Evolutionary conservation across 176 grass and related monocot genomes (phyloP).

Genomic region (Miscanthus lutarioriparius): DNA sequence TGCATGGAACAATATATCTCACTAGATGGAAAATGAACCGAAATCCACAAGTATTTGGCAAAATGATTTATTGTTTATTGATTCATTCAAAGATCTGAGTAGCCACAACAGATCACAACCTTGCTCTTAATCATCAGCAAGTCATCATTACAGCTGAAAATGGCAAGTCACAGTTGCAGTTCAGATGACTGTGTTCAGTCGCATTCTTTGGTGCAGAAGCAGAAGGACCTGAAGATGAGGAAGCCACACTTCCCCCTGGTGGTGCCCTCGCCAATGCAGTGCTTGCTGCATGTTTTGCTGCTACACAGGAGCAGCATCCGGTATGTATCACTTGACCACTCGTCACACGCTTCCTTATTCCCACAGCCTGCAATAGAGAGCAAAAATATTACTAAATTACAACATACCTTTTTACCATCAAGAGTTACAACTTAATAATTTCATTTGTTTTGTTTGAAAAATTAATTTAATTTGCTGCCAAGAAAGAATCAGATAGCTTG

Average conservation of each 20-base stretch:
- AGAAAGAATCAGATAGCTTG: neutral
- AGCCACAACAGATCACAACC: neutral
- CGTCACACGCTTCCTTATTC: neutral
- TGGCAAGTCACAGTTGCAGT: neutral
- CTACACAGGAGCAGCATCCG: constrained; percentile 6
- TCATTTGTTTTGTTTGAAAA: too few relatives aligned
- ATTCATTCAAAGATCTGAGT: neutral
- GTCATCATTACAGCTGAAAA: neutral
- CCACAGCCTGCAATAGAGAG: neutral
- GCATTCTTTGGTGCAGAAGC: constrained; percentile 28
- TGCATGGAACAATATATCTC: neutral
- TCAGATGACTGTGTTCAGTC: constrained; percentile 2
- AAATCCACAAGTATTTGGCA: neutral
- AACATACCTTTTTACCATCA: neutral
- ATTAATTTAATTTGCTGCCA: neutral
- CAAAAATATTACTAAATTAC: neutral
- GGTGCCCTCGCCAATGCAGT: neutral
- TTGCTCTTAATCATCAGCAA: neutral
- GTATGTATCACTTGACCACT: constrained; percentile 19
- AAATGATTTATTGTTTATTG: constrained; percentile 1
- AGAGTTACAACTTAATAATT: neutral
- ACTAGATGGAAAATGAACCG: neutral
- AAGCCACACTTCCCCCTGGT: constrained; percentile 6
- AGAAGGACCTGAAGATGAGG: constrained; percentile 12
- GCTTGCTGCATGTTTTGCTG: neutral